These are phyloP conservation scores for Hypoxylon sp. DNA, from an alignment of 2,329 filamentous ascomycete species.

Conservation along the genomic window DNA sequence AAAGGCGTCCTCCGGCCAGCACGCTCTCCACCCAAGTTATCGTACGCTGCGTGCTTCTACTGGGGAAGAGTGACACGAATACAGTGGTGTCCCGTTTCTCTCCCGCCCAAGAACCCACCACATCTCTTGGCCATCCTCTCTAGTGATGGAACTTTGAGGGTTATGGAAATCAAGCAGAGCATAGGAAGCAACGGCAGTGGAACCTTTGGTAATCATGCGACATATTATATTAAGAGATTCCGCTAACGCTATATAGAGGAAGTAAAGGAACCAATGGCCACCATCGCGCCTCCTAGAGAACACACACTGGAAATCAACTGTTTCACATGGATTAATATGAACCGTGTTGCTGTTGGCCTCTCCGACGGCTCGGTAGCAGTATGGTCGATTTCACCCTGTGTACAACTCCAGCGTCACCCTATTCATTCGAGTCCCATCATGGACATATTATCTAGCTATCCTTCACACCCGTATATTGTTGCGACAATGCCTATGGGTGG, in stretches of 20 bases:
- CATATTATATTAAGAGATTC: constrained; percentile 7
- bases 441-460: constrained; percentile 67
- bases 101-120: constrained; percentile 48
- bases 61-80: constrained; percentile 64
- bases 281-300: constrained; percentile 60
- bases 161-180: constrained; percentile 57
- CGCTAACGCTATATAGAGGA: constrained; percentile 56
- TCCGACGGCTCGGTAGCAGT: constrained; percentile 67
- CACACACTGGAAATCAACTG: constrained; percentile 62
- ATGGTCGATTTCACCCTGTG: constrained; percentile 66
- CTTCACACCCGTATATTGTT: constrained; percentile 67
- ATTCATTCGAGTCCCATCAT: constrained; percentile 66
- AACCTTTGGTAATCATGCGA: constrained; percentile 55
- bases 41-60: constrained; percentile 60
- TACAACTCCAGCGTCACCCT: constrained; percentile 63
- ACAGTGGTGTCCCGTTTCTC: constrained; percentile 64
- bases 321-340: constrained; percentile 67
- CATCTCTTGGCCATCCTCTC: constrained; percentile 63
- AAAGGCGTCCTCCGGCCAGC: constrained; percentile 53
- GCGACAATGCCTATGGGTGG: constrained; percentile 67
- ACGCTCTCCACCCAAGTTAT: constrained; percentile 54
- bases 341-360: constrained; percentile 67
- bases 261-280: constrained; percentile 58
- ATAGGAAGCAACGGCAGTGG: constrained; percentile 46
- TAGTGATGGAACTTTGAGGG: constrained; percentile 62